phyloP scores from a whole-genome alignment of 257 asterid species.

The Nicotiana tomentosiformis region DNA sequence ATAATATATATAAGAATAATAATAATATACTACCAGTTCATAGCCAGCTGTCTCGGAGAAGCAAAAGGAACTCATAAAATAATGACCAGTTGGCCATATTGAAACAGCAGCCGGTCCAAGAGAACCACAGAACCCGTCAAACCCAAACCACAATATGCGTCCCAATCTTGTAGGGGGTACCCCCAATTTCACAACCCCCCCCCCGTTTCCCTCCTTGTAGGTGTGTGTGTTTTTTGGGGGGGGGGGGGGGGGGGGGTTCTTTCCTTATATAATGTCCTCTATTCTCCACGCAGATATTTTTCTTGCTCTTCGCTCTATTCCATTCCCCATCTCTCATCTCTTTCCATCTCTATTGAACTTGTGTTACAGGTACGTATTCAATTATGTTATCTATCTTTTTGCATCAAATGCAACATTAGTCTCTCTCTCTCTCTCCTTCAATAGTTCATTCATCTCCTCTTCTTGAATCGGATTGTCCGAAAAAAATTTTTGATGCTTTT shows the following conservation, averaged over 20 bases:
- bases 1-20: neutral
- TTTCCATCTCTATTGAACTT: neutral
- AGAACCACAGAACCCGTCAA: neutral
- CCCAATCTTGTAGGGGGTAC: neutral
- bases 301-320: neutral
- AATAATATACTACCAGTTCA: neutral
- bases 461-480: neutral
- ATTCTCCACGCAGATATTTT: neutral
- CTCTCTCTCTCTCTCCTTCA: neutral
- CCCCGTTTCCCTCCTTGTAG: too few relatives aligned
- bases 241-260: too few relatives aligned
- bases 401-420: neutral
- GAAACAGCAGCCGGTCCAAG: conserved; percentile 5
- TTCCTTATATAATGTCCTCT: neutral
- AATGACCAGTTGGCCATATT: neutral
- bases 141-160: neutral
- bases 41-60: neutral
- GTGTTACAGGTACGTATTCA: neutral
- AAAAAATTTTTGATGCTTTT: neutral
- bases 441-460: neutral
- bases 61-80: neutral
- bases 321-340: neutral
- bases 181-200: neutral
- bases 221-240: too few relatives aligned
- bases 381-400: neutral